phyloP scores from a whole-genome alignment of 345 rosid genomes.

The Fremontodendron californicum region DNA sequence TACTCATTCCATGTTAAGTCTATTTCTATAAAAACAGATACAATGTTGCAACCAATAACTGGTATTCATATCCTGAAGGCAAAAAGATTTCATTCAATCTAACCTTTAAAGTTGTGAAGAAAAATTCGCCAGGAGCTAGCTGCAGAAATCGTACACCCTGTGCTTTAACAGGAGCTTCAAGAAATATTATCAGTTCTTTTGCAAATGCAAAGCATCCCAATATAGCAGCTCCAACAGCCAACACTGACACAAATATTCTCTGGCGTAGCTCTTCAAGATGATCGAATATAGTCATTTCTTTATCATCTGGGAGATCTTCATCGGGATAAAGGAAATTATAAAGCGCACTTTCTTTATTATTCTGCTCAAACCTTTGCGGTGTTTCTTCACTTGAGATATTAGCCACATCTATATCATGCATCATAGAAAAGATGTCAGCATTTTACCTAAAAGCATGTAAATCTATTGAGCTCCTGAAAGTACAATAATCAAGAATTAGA shows the following conservation, averaged over 20 bases:
- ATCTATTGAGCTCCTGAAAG: background rate
- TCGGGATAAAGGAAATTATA: conserved; percentile 77
- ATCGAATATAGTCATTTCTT: conserved; percentile 91
- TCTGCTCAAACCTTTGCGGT: conserved; percentile 30
- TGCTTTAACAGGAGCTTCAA: conserved; percentile 91
- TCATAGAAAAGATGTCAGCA: conserved; percentile 11
- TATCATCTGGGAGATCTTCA: conserved; percentile 88
- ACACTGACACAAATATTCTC: conserved; percentile 75
- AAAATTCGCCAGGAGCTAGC: conserved; percentile 95
- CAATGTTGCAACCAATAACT: background rate
- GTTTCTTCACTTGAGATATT: conserved; percentile 30
- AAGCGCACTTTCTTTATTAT: conserved; percentile 37
- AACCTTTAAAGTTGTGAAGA: conserved; percentile 94
- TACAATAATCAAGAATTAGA: background rate
- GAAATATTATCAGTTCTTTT: conserved; percentile 71
- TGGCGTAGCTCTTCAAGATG: conserved; percentile 92
- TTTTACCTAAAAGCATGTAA: background rate
- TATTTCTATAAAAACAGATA: background rate
- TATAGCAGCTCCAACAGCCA: conserved; percentile 90
- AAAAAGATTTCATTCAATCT: conserved; percentile 8
- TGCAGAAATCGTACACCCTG: conserved; percentile 92
- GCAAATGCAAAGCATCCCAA: conserved; percentile 88
- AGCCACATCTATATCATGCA: conserved; percentile 29
- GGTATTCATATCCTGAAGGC: background rate
- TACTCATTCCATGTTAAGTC: background rate